Percentiles rank a stretch among this genome's conserved stretches.
phyloP scores from a whole-genome alignment of 352 stramenopile species.

The Globisporangium yorkense region DNA sequence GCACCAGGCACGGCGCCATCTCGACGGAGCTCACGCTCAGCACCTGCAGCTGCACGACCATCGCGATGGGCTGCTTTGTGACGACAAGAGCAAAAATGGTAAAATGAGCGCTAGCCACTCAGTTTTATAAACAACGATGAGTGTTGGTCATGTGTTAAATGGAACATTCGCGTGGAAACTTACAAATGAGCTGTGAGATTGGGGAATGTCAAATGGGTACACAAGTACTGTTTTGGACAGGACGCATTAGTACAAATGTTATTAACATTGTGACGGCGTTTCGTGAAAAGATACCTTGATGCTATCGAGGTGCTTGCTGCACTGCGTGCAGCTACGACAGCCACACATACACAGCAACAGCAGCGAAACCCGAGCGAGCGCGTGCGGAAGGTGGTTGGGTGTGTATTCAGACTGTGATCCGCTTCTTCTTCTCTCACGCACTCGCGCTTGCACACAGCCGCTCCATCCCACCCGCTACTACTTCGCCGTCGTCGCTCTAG shows the following conservation, averaged over 20 bases:
- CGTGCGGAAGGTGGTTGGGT: not conserved
- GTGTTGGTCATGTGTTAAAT: no score
- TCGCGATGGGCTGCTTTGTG: constrained; percentile 9
- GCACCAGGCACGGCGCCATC: constrained; percentile 65
- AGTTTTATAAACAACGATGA: no score
- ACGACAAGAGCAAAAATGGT: no score
- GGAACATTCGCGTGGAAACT: no score
- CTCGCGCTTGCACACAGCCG: no score
- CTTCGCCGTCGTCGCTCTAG: not conserved
- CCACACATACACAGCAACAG: no score
- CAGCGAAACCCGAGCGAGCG: no score
- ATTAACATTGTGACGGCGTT: not conserved
- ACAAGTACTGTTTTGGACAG: not conserved
- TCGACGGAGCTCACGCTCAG: constrained; percentile 70
- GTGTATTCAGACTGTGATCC: not conserved
- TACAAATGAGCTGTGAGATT: no score
- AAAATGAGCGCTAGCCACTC: no score
- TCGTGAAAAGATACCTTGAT: not conserved
- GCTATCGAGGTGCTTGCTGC: no score
- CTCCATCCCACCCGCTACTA: no score
- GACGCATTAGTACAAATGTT: not conserved
- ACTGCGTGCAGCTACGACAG: no score
- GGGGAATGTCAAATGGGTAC: not conserved
- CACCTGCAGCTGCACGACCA: constrained; percentile 76
- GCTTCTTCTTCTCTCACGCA: not conserved